Conservation (phyloP, 331 rosid genomes). For the Rosa hybrid region DNA sequence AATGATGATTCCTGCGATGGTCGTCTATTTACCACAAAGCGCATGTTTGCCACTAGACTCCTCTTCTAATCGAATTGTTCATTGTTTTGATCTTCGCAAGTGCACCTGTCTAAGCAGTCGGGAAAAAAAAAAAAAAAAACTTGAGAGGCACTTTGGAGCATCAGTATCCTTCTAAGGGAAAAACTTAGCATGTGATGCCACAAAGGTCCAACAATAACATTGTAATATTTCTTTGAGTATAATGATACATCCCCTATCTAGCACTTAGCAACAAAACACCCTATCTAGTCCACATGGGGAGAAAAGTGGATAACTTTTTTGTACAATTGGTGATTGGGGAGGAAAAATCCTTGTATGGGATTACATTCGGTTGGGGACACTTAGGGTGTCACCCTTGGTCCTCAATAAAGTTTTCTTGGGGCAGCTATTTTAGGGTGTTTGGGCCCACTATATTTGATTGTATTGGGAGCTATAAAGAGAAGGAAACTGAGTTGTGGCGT, state of each 20-base stretch:
- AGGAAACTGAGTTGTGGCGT: not conserved
- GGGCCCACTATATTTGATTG: too few species aligned
- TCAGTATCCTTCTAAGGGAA: not conserved
- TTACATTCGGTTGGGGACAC: too few species aligned
- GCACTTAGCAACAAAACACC: not conserved
- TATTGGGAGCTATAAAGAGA: not conserved
- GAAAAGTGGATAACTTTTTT: not conserved
- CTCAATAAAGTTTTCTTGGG: not conserved
- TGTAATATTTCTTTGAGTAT: not conserved
- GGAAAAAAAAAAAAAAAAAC: too few species aligned
- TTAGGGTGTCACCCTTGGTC: too few species aligned
- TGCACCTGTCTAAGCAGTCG: too few species aligned
- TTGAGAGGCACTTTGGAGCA: not conserved
- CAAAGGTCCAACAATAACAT: not conserved
- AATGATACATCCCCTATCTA: not conserved
- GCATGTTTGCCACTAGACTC: not conserved
- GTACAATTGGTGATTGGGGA: not conserved
- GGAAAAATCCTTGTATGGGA: not conserved
- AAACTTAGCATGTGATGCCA: not conserved
- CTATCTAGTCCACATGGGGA: not conserved
- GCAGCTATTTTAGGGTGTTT: not conserved
- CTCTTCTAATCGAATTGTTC: not conserved
- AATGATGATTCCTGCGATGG: not conserved
- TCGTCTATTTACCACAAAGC: not conserved
- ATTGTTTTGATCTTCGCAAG: not conserved